These are phyloP conservation scores for Scedosporium apiospermum DNA, from an alignment of 2,329 filamentous ascomycete species.

Conservation along the genomic window DNA sequence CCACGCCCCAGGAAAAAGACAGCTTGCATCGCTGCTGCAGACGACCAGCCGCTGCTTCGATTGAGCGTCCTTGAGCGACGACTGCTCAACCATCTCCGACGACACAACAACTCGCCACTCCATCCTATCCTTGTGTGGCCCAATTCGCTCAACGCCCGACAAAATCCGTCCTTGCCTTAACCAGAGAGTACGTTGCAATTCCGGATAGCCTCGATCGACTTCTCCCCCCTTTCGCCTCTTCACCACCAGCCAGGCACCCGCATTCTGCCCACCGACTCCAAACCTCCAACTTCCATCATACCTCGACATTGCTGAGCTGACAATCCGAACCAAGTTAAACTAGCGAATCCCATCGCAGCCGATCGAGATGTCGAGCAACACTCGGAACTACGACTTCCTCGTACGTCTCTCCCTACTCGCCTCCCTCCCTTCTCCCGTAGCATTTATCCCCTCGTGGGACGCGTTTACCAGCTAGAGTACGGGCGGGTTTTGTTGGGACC, in stretches of 20 bases:
- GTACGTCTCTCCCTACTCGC: conserved; percentile 44
- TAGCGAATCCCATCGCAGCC: neutral
- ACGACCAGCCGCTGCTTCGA: neutral
- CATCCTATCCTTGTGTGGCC: neutral
- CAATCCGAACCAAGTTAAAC: neutral
- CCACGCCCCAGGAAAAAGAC: neutral
- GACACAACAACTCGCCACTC: neutral
- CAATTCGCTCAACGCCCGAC: neutral
- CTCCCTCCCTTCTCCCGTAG: conserved; percentile 12
- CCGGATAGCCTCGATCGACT: neutral
- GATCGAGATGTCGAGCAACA: conserved; percentile 69
- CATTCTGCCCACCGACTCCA: neutral
- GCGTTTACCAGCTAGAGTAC: neutral
- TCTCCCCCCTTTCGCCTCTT: neutral
- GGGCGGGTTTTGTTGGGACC: neutral
- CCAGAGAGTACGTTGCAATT: neutral
- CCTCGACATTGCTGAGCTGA: neutral
- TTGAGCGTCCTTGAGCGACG: neutral
- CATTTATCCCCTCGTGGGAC: conserved; percentile 12
- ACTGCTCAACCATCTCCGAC: neutral
- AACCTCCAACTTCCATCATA: neutral
- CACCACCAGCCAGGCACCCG: neutral
- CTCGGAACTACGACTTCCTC: conserved; percentile 98
- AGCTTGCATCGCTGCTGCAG: neutral
- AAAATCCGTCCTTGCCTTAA: neutral